Conservation (phyloP, 805 yeast species). For the Cyberlindnera sargentensis region DNA sequence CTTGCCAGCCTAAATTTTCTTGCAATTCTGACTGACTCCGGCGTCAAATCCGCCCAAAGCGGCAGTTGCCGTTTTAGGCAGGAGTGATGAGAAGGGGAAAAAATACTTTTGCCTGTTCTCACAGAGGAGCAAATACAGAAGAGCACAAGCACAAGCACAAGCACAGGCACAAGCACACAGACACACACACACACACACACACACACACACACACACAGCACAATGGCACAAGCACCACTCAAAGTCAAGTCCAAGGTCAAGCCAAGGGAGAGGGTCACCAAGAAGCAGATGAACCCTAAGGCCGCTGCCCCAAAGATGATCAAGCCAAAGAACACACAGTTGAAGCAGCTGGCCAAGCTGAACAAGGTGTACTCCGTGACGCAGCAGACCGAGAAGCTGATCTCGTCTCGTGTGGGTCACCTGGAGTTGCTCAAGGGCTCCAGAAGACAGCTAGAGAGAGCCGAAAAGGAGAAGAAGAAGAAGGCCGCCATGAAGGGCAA, state of each 20-base stretch:
- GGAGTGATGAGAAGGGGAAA: too few relatives aligned
- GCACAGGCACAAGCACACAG: background rate
- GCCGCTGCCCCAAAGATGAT: constrained; percentile 69
- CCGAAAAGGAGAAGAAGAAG: constrained; percentile 36
- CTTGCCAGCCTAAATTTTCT: too few relatives aligned
- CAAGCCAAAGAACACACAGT: constrained; percentile 57
- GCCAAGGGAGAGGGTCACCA: constrained; percentile 38
- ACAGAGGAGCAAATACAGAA: too few relatives aligned
- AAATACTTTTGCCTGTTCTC: too few relatives aligned
- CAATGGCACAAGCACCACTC: constrained; percentile 72
- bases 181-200: background rate
- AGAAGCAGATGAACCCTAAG: constrained; percentile 56
- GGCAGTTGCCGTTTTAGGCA: too few relatives aligned
- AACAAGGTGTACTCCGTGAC: constrained; percentile 43
- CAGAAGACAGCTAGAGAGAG: constrained; percentile 72
- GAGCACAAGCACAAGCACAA: too few relatives aligned
- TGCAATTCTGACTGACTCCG: too few relatives aligned
- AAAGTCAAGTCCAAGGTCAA: constrained; percentile 39
- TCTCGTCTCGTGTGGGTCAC: constrained; percentile 90
- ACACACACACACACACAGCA: background rate
- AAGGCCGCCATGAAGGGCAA: constrained; percentile 19
- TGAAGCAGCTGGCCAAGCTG: constrained; percentile 46
- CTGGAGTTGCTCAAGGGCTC: constrained; percentile 87
- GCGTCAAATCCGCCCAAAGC: too few relatives aligned
- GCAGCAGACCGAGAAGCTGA: constrained; percentile 72